These are phyloP conservation scores for Pseudogymnoascus sp. DNA, from an alignment of 2,329 filamentous ascomycete genomes.

Conservation along the genomic window DNA sequence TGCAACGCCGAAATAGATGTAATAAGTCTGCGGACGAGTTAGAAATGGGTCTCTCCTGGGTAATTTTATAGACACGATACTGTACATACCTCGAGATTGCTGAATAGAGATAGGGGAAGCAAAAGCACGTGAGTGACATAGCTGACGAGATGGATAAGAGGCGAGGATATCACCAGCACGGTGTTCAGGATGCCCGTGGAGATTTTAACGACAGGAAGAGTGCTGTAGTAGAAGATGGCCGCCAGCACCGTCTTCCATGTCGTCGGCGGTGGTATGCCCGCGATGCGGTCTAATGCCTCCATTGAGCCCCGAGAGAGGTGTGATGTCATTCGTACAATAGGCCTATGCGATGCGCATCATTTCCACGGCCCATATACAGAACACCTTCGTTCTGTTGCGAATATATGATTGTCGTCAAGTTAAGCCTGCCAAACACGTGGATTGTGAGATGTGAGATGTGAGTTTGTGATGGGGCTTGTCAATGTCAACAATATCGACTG, in stretches of 20 bases:
- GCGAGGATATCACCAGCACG: constrained; percentile 21
- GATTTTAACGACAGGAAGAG: constrained; percentile 33
- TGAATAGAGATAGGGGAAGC: constrained; percentile 43
- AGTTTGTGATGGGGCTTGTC: background rate
- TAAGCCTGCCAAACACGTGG: background rate
- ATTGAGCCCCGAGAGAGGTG: constrained; percentile 7
- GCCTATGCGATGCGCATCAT: background rate
- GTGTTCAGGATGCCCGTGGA: constrained; percentile 27
- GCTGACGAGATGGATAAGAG: constrained; percentile 41
- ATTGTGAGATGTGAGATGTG: background rate
- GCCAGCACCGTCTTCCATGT: constrained; percentile 24
- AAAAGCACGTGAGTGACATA: constrained; percentile 34
- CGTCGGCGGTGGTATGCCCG: constrained; percentile 26
- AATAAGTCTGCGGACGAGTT: constrained; percentile 30
- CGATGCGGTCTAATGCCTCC: constrained; percentile 15
- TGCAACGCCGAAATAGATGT: constrained; percentile 55
- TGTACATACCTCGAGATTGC: constrained; percentile 46
- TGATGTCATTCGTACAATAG: background rate
- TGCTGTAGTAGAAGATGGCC: constrained; percentile 29
- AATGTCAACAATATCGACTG: background rate
- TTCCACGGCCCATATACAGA: background rate
- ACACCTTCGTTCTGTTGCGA: background rate
- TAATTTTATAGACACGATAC: no score
- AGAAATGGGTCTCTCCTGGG: background rate
- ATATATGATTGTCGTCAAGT: background rate